These are phyloP conservation scores for Akanthomyces dipterigenus DNA, from an alignment of 2,329 filamentous ascomycete genomes.

Conservation along the genomic window DNA sequence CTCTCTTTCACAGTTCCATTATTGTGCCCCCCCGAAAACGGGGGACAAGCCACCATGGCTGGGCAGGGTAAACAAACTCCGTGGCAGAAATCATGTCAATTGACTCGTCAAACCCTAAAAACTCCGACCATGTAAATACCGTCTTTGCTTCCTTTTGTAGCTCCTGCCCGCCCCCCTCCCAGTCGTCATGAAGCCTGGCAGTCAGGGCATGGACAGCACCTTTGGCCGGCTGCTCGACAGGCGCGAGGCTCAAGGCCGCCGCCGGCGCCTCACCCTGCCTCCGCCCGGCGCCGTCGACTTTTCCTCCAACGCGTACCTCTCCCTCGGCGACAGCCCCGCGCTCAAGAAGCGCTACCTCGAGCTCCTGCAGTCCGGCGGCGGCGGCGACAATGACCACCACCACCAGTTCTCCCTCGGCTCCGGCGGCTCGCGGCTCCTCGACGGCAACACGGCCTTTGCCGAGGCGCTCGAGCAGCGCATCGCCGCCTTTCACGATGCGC, in stretches of 20 bases:
- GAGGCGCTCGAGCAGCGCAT: conserved; percentile 41
- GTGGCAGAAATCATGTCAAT: not conserved
- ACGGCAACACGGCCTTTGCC: conserved; percentile 41
- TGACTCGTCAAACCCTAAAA: not conserved
- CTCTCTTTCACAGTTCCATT: not conserved
- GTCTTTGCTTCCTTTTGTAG: not conserved
- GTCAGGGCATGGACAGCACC: conserved; percentile 21
- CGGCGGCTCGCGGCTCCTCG: conserved; percentile 46
- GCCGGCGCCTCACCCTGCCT: conserved; percentile 46
- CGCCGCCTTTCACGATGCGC: conserved; percentile 40
- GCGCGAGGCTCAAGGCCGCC: conserved; percentile 27
- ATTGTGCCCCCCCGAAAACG: not conserved
- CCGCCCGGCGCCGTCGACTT: conserved; percentile 68
- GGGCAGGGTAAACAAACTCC: not conserved
- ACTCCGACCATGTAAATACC: not conserved
- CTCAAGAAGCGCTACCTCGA: conserved; percentile 59
- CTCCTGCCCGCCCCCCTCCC: not conserved
- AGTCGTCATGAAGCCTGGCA: conserved; percentile 5
- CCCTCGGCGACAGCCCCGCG: conserved; percentile 49
- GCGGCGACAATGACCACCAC: not conserved
- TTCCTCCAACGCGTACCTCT: conserved; percentile 74
- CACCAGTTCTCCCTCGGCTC: conserved; percentile 33
- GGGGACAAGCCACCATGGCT: not conserved
- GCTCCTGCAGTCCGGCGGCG: conserved; percentile 21
- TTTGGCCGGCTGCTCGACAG: conserved; percentile 22